Conservation (phyloP, 257 asterid genomes). For the Nicotiana benthamiana region DNA sequence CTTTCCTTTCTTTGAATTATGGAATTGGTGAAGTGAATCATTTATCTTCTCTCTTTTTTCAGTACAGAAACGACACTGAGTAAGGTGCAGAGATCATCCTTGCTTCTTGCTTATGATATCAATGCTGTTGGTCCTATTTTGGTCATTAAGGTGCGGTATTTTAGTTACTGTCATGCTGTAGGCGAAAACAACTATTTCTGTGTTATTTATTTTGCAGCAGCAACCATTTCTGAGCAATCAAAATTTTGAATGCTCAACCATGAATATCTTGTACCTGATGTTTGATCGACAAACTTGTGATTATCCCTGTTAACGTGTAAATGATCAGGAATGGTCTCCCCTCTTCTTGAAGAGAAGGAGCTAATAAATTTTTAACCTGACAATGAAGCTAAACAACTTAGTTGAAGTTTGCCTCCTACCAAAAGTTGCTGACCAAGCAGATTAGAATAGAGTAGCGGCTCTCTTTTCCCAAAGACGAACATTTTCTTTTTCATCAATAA, state of each 20-base stretch:
- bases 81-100: slow-evolving; percentile 67
- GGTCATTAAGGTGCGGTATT: slow-evolving; percentile 50
- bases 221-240: neutral
- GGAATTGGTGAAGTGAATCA: slow-evolving; percentile 13
- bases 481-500: neutral
- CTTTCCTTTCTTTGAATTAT: neutral
- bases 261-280: neutral
- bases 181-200: neutral
- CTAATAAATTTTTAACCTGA: neutral
- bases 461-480: neutral
- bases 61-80: slow-evolving; percentile 90
- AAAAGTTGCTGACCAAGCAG: neutral
- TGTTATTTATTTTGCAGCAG: neutral
- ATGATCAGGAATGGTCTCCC: neutral
- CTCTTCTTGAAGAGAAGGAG: neutral
- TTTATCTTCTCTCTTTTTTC: slow-evolving; percentile 22
- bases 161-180: neutral
- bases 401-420: neutral
- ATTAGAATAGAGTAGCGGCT: neutral
- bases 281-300: neutral
- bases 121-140: slow-evolving; percentile 86
- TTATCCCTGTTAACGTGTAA: neutral
- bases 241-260: neutral
- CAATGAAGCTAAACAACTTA: neutral
- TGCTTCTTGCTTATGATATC: slow-evolving; percentile 76